Base-by-base conservation (phyloP, 768 basidiomycete species). In the Termitomyces sp. region DNA sequence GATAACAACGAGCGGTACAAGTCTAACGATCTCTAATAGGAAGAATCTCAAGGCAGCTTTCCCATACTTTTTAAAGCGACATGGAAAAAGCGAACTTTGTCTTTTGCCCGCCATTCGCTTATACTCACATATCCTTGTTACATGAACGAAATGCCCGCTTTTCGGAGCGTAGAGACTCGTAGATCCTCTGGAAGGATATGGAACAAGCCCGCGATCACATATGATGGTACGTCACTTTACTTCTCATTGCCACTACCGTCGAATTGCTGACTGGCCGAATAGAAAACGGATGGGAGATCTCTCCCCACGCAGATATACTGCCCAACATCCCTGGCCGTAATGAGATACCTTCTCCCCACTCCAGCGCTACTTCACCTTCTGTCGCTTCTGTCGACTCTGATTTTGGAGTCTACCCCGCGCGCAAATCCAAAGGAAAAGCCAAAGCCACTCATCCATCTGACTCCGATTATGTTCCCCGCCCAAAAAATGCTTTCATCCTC, bases 401-500 rank as follows among this genome's bases (percentile, higher is more conserved):
- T n/a, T 58, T 57, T 46, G 40, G 24, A 39, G 9, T 34, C 56
- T 53, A 13, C 14, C 46, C 53, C 24, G 26, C 33, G 27, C 53
- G 48, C 44, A 59, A 57, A 49, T 56, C n/a, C 14, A 58, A 55
- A 46, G 48, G 61, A 54, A 62, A 50, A 53, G 34, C 51, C 60
- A 66, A 62, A 36, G 22, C 46, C 47, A 58, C 49, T 27, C 42
- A 27, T 22, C 56, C 56, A 14, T 63, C 61, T 10, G 54, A 64
- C 34, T 55, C 61, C 13, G 65, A 70, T 20, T 54, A 62, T 39
- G 62, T 76, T 37, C 71, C 71, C 16, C 74, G 76, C 5, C 76
- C 74, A 2, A 69, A 71, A n/a, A 77, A 77, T 56, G 69, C 74
- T 16, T 77, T 77, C 59, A 73, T 77, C 53, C 42, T 72, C 55